Percentiles rank a stretch among this genome's conserved stretches.
Evolutionary conservation across 805 yeast genomes (phyloP).

Genomic region (Saccharomyces eubayanus): DNA sequence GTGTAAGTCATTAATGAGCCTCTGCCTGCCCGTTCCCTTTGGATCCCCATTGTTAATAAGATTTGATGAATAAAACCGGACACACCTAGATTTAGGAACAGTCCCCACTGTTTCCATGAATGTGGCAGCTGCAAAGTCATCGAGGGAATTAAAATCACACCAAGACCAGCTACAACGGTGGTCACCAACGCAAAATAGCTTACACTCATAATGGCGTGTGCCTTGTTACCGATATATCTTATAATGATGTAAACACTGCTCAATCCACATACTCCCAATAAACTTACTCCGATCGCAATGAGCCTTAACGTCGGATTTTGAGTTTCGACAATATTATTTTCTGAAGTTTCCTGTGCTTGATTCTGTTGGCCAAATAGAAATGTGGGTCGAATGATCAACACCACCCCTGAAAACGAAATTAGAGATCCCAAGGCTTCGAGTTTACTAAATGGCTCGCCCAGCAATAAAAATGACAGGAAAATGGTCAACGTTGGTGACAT

Average conservation of each 20-base stretch:
- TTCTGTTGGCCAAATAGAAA: constrained; percentile 45
- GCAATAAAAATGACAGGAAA: constrained; percentile 54
- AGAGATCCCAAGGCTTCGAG: constrained; percentile 62
- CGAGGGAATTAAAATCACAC: constrained; percentile 49
- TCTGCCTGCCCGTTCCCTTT: constrained; percentile 65
- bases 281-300: constrained; percentile 50
- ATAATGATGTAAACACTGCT: constrained; percentile 59
- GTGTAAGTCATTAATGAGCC: constrained; percentile 68
- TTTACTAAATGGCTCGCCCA: constrained; percentile 56
- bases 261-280: constrained; percentile 62
- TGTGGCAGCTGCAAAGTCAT: constrained; percentile 52
- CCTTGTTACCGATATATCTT: constrained; percentile 63
- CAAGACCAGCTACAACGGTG: constrained; percentile 43
- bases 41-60: constrained; percentile 70
- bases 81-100: constrained; percentile 55
- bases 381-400: constrained; percentile 71
- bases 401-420: constrained; percentile 62
- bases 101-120: constrained; percentile 55
- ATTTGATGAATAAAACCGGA: constrained; percentile 80
- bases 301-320: constrained; percentile 43
- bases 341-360: background rate
- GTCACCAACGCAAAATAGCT: constrained; percentile 61
- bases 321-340: background rate
- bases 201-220: constrained; percentile 73
- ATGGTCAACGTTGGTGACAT: constrained; percentile 70